phyloP scores from a whole-genome alignment of 768 basidiomycete genomes.

The Mycena metata region DNA sequence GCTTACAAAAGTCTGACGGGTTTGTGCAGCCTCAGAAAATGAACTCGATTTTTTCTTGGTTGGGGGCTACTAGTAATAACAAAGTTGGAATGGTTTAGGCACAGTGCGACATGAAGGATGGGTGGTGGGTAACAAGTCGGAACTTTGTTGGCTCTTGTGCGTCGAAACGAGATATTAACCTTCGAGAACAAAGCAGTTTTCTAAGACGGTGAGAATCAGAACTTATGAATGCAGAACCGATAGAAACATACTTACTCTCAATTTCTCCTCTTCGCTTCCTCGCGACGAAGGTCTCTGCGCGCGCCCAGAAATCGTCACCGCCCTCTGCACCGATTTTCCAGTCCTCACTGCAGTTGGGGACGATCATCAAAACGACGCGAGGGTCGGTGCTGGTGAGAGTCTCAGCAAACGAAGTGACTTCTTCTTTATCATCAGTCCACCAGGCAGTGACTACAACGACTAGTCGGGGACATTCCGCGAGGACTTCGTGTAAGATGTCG shows the following conservation, averaged over 20 bases:
- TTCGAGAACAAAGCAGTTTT: too few species aligned
- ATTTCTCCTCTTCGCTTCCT: conserved; percentile 15
- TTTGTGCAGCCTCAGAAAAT: too few species aligned
- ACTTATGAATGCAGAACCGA: too few species aligned
- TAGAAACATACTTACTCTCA: conserved; percentile 1
- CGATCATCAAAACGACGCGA: conserved; percentile 4
- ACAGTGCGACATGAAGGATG: too few species aligned
- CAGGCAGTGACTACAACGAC: background rate
- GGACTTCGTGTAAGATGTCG: background rate
- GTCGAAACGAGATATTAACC: too few species aligned
- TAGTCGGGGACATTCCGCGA: conserved; percentile 2
- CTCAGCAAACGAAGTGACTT: background rate
- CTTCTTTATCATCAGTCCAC: background rate
- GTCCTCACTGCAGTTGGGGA: background rate
- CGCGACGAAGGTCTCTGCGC: conserved; percentile 2
- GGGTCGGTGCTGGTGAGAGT: conserved; percentile 2
- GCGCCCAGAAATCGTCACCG: conserved; percentile 1
- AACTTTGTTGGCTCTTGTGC: too few species aligned
- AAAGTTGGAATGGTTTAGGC: too few species aligned
- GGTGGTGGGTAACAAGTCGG: too few species aligned
- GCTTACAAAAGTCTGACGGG: too few species aligned
- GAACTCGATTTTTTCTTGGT: too few species aligned
- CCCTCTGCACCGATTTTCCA: background rate
- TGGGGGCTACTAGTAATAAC: too few species aligned
- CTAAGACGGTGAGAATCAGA: too few species aligned